Evolutionary conservation across 2,329 filamentous ascomycete species (phyloP).

Genomic region (Sarocladiaceae sp.): DNA sequence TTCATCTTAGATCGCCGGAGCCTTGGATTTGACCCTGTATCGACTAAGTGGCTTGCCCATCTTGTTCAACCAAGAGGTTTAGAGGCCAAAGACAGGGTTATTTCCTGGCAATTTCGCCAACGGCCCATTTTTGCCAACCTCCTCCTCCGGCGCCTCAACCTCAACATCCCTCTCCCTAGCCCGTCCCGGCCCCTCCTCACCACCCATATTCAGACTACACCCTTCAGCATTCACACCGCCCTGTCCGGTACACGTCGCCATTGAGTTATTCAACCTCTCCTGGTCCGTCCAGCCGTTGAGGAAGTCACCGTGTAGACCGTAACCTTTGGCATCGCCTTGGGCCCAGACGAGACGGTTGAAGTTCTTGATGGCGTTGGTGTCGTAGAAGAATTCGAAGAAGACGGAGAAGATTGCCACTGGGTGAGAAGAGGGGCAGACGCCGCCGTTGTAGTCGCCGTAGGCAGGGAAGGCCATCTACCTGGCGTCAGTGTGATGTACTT

Average conservation of each 20-base stretch:
- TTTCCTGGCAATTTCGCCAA: constrained; percentile 21
- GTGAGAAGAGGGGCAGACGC: constrained; percentile 34
- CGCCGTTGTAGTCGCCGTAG: constrained; percentile 23
- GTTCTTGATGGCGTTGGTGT: constrained; percentile 25
- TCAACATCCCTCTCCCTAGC: constrained; percentile 15
- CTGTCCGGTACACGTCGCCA: constrained; percentile 21
- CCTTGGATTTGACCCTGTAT: no score
- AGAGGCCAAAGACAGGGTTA: constrained; percentile 17
- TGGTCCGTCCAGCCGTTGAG: constrained; percentile 26
- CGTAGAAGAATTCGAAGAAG: constrained; percentile 43
- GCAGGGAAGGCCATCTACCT: constrained; percentile 23
- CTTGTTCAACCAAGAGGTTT: background rate
- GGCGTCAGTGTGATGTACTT: background rate
- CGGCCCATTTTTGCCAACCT: constrained; percentile 20
- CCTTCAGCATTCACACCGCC: constrained; percentile 17
- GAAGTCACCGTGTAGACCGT: constrained; percentile 24
- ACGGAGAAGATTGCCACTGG: constrained; percentile 39
- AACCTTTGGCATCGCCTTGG: constrained; percentile 23
- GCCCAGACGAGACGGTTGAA: constrained; percentile 23
- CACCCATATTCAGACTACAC: constrained; percentile 22
- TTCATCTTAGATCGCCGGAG: no score
- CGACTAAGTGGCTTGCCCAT: no score
- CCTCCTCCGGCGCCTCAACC: constrained; percentile 18
- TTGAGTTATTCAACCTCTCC: constrained; percentile 18
- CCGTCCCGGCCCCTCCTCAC: constrained; percentile 17